Evolutionary conservation across 2,329 filamentous ascomycete species (phyloP).

Genomic region (Ambrosiella beaveri): DNA sequence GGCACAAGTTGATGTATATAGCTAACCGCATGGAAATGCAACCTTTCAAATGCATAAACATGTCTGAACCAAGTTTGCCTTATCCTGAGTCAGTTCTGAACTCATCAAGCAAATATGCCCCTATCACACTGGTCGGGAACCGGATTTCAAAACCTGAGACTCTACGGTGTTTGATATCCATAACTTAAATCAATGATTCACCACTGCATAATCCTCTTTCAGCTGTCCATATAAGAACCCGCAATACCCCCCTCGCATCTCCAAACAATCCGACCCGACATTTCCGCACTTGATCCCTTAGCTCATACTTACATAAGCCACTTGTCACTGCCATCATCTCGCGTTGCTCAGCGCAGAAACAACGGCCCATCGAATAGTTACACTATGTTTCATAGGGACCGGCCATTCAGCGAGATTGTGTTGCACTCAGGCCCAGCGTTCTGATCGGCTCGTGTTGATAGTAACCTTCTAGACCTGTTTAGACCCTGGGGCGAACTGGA

Average conservation of each 20-base stretch:
- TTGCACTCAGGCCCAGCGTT: not conserved
- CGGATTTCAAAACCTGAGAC: not conserved
- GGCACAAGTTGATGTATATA: not conserved
- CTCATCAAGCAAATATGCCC: not conserved
- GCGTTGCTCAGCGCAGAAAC: not conserved
- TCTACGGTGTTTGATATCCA: not conserved
- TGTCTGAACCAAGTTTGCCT: not conserved
- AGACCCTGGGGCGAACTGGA: not conserved
- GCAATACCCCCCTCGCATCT: not conserved
- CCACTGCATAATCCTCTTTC: not conserved
- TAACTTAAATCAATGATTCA: not conserved
- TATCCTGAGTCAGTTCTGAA: not conserved
- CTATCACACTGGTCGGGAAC: not conserved
- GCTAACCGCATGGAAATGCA: not conserved
- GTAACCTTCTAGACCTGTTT: not conserved
- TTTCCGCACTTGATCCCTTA: not conserved
- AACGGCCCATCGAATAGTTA: not conserved
- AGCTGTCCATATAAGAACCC: not conserved
- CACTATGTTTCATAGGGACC: not conserved
- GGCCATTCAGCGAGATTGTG: not conserved
- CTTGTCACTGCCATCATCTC: not conserved
- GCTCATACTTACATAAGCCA: not conserved
- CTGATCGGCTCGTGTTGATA: not conserved
- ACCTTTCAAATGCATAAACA: not conserved
- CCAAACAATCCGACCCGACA: not conserved